Evolutionary conservation across 2,329 filamentous ascomycete species (phyloP), one percentile per base, ranked within the genome.

Genomic region (Phaeophleospora eucalypticola): DNA sequence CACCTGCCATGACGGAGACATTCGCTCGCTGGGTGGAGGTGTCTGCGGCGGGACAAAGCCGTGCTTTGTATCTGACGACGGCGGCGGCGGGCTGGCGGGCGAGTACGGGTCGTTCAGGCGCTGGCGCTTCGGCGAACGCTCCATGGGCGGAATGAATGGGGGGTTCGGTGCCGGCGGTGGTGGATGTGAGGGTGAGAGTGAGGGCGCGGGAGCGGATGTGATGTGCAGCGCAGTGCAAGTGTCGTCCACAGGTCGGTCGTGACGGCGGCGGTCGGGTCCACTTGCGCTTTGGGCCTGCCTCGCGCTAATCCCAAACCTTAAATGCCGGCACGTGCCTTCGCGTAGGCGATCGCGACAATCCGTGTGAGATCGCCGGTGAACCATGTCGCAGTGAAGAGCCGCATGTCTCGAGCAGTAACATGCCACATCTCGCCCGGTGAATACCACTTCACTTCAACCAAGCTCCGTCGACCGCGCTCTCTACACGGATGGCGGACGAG

Each of bases 1-100:
- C 38, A 65, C 54, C 47, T 68, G 67, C 62, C 70, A 67, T 69
- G 63, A 68, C 57, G 71, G 71, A 63, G 71, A 71, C 67, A 69
- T 68, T 48, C 69, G 69, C 44, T 72, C 71, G 45, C 71, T 71
- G 18, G 71, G 73, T 32, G 71, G 73, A 44, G 72, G 73, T 8
- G 72, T 75, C 57, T 73, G 70, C 39, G 71, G 71, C 29, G 50
- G 56, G 42, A 63, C 56, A 52, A 68, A 65, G 60, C 63, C 59
- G 54, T 71, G 70, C 65, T 71, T 71, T 65, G 67, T 68, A 54
- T 69, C n/a, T n/a, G n/a, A n/a, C 59, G 59, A 64, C 68, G 63
- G 61, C 68, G 67, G 43, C 42, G 44, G 43, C 18, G 54, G 52
- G 35, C 52, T 55, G 43, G 68, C 69, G 46, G 72, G 71, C 40